These are phyloP conservation scores for Mycena olivaceomarginata DNA, from an alignment of 768 basidiomycete genomes.

Conservation along the genomic window DNA sequence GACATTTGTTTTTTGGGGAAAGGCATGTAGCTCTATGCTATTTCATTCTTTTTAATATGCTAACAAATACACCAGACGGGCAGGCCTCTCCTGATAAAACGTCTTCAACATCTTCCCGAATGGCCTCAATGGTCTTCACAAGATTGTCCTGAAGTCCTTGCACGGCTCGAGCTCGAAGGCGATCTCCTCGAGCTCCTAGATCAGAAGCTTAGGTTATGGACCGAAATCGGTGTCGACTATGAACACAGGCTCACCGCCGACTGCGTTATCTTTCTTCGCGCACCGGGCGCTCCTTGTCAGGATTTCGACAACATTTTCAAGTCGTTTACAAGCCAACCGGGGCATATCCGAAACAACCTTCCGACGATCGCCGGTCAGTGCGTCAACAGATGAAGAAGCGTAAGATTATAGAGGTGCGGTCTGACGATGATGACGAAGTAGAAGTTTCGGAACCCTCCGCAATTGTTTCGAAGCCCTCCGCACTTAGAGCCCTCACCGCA, in stretches of 20 bases:
- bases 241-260: neutral
- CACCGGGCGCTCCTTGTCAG: neutral
- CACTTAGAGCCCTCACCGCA: too few relatives aligned
- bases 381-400: neutral
- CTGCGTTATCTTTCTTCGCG: neutral
- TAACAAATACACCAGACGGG: too few relatives aligned
- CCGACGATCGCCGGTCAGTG: neutral
- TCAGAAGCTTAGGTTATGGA: neutral
- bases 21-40: neutral
- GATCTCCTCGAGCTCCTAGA: neutral
- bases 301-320: neutral
- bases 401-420: neutral
- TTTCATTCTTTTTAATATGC: neutral
- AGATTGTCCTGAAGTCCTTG: neutral
- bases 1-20: neutral
- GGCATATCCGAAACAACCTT: neutral
- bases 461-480: too few relatives aligned
- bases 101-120: neutral
- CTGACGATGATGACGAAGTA: neutral
- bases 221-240: neutral
- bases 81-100: too few relatives aligned
- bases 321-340: neutral
- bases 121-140: neutral
- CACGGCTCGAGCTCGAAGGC: neutral
- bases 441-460: too few relatives aligned